Evolutionary conservation across 2,329 filamentous ascomycete species (phyloP).

Genomic region (Thielaviopsis musarum): DNA sequence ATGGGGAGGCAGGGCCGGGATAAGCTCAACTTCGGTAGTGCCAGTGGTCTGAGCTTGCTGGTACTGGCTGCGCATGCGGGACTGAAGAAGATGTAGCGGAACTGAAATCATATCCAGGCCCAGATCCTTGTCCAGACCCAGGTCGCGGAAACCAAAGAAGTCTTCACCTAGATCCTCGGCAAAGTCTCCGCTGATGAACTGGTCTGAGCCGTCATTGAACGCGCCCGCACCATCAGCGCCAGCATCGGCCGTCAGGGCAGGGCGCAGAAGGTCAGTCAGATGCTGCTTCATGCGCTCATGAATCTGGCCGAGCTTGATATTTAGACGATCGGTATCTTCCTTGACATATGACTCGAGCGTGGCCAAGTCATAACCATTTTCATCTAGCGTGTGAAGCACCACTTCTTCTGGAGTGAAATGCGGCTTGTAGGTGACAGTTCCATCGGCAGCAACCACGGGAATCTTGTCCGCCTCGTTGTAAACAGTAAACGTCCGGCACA

Average conservation of each 20-base stretch:
- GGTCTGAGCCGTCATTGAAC: slow-evolving; percentile 93
- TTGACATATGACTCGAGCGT: slow-evolving; percentile 72
- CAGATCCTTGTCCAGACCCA: slow-evolving; percentile 83
- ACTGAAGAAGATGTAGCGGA: slow-evolving; percentile 83
- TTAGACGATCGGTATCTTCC: slow-evolving; percentile 80
- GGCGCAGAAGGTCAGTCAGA: slow-evolving; percentile 80
- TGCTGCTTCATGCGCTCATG: slow-evolving; percentile 93
- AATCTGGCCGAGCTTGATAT: slow-evolving; percentile 61
- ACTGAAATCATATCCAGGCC: slow-evolving; percentile 78
- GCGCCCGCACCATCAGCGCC: slow-evolving; percentile 73
- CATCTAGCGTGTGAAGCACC: slow-evolving; percentile 67
- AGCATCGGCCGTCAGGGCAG: slow-evolving; percentile 58
- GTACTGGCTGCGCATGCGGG: slow-evolving; percentile 71
- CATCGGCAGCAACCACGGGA: slow-evolving; percentile 35
- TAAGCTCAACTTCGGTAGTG: slow-evolving; percentile 41
- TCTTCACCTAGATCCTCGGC: slow-evolving; percentile 96
- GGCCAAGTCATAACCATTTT: slow-evolving; percentile 70
- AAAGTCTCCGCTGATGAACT: slow-evolving; percentile 92
- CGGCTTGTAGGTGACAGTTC: slow-evolving; percentile 28
- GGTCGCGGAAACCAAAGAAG: slow-evolving; percentile 95
- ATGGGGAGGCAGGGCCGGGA: slow-evolving; percentile 50
- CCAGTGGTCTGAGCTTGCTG: slow-evolving; percentile 56
- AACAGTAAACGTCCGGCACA: slow-evolving; percentile 60
- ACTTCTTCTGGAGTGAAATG: slow-evolving; percentile 73
- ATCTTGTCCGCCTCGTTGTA: slow-evolving; percentile 59